Conservation (phyloP, 257 asterid species). For the Sherardia arvensis region DNA sequence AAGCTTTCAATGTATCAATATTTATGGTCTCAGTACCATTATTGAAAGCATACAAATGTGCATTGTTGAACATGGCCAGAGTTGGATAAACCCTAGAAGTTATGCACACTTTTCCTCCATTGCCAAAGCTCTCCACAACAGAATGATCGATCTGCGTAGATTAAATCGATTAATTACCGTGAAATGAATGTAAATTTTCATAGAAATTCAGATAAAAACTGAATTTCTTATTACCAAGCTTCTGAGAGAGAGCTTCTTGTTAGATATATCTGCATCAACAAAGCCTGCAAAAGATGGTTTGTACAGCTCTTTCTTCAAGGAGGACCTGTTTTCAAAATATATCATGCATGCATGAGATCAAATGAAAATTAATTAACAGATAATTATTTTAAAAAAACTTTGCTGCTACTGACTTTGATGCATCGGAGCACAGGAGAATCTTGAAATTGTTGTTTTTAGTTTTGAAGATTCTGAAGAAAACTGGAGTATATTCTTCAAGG, state of each 20-base stretch:
- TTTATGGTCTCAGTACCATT: conserved; percentile 28
- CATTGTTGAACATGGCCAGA: conserved; percentile 17
- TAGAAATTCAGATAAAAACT: not conserved
- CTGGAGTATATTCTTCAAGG: conserved; percentile 34
- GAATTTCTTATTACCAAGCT: conserved; percentile 19
- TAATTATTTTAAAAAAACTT: too few species aligned
- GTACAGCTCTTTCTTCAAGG: conserved; percentile 16
- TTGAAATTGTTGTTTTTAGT: conserved; percentile 6
- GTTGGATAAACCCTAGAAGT: conserved; percentile 38
- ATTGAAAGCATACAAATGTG: conserved; percentile 31
- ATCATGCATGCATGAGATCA: not conserved
- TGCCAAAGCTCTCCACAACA: conserved; percentile 37
- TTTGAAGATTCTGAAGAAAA: conserved; percentile 31
- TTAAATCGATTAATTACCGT: not conserved
- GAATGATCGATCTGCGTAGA: conserved; percentile 31
- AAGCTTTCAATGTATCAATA: conserved; percentile 22
- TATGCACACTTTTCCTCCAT: conserved; percentile 30
- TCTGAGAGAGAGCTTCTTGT: conserved; percentile 25
- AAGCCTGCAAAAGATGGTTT: conserved; percentile 36
- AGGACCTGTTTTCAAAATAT: conserved; percentile 17
- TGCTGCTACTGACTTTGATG: conserved; percentile 15
- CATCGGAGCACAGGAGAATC: conserved; percentile 37
- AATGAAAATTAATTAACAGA: not conserved
- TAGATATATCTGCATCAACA: conserved; percentile 19
- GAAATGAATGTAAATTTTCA: too few species aligned